phyloP scores from a whole-genome alignment of 179 eudicot genomes.

The Nepenthes alata region DNA sequence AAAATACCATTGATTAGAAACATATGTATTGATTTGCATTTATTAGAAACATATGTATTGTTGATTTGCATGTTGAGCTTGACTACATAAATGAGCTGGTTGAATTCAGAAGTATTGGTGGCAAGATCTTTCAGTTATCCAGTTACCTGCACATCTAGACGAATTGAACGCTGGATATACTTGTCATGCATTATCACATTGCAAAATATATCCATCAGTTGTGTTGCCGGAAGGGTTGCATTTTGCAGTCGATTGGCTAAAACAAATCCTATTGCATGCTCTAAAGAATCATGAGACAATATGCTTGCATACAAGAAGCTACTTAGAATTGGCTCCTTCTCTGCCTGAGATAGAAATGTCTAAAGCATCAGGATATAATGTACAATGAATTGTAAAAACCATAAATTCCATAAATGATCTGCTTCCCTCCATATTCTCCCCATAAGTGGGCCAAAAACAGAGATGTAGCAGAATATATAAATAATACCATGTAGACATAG shows the following conservation, averaged over 20 bases:
- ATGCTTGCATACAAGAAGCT: conserved; percentile 53
- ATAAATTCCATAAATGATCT: background rate
- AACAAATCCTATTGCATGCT: conserved; percentile 37
- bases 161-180: conserved; percentile 33
- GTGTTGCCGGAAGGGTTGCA: conserved; percentile 43
- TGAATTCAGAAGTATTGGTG: background rate
- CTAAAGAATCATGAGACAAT: conserved; percentile 42
- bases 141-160: conserved; percentile 50
- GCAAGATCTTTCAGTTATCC: background rate
- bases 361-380: background rate
- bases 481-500: background rate
- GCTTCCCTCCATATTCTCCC: background rate
- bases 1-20: background rate
- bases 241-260: conserved; percentile 49
- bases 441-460: background rate
- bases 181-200: conserved; percentile 31
- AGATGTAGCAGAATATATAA: background rate
- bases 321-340: conserved; percentile 57
- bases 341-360: conserved; percentile 28
- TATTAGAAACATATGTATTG: background rate
- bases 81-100: too few species aligned
- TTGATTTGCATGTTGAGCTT: too few species aligned
- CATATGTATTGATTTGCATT: background rate
- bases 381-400: background rate
- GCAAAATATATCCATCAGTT: conserved; percentile 40